phyloP scores from a whole-genome alignment of 2,329 filamentous ascomycete species.

The Colletotrichum sp. region DNA sequence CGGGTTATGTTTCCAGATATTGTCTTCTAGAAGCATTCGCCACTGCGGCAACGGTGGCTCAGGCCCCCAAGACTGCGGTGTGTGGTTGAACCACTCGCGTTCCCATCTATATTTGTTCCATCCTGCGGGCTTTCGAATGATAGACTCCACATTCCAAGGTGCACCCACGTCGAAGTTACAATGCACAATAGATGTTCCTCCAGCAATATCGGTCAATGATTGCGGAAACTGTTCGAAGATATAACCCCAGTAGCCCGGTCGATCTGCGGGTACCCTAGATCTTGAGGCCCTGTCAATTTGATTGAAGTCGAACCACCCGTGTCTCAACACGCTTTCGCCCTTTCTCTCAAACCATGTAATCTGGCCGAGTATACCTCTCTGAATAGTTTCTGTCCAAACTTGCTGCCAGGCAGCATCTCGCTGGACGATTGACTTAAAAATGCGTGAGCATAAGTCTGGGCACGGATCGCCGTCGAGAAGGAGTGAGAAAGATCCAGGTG shows the following conservation, averaged over 20 bases:
- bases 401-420: neutral
- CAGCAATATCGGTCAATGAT: fast-evolving
- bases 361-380: fast-evolving
- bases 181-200: neutral
- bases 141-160: neutral
- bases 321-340: neutral
- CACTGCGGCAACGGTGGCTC: neutral
- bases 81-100: neutral
- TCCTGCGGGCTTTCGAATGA: fast-evolving
- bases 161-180: fast-evolving
- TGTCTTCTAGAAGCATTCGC: neutral
- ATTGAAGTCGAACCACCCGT: neutral
- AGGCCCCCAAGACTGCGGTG: neutral
- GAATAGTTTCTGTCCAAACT: neutral
- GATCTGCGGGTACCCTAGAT: neutral
- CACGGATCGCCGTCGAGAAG: neutral
- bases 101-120: neutral
- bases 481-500: fast-evolving
- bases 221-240: fast-evolving
- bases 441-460: neutral
- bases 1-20: fast-evolving
- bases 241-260: neutral
- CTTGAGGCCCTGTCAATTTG: neutral
- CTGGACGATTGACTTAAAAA: neutral
- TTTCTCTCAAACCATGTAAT: neutral